phyloP scores from a whole-genome alignment of 805 yeast species.

The Metschnikowia gelsemii region DNA sequence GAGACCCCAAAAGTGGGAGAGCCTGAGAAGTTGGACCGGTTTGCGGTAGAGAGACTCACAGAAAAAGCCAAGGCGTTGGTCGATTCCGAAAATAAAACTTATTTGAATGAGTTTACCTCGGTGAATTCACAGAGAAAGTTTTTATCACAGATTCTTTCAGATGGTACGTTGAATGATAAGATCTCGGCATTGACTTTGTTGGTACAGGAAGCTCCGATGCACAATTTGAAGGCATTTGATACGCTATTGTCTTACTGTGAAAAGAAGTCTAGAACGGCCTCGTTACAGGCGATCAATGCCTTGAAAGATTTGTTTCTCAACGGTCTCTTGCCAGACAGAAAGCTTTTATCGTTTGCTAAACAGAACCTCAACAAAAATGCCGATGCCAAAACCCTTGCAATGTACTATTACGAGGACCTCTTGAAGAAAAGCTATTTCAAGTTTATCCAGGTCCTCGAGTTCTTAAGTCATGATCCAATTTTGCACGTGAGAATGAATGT shows the following conservation, averaged over 20 bases:
- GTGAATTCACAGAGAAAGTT: constrained; percentile 82
- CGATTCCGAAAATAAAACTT: constrained; percentile 67
- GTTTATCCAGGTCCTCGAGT: constrained; percentile 74
- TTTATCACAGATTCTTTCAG: constrained; percentile 79
- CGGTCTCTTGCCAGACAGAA: constrained; percentile 85
- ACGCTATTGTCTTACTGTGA: constrained; percentile 74
- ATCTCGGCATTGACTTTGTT: constrained; percentile 90
- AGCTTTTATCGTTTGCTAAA: constrained; percentile 74
- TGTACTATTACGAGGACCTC: constrained; percentile 87
- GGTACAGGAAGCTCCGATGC: constrained; percentile 93
- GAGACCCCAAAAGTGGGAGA: constrained; percentile 31
- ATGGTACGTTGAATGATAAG: constrained; percentile 94
- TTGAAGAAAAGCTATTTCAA: constrained; percentile 74
- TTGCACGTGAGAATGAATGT: constrained; percentile 80
- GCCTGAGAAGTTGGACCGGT: constrained; percentile 44
- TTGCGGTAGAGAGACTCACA: constrained; percentile 58
- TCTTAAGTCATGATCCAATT: constrained; percentile 85
- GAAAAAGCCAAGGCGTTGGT: constrained; percentile 66
- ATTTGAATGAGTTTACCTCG: constrained; percentile 70
- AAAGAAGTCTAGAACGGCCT: constrained; percentile 91
- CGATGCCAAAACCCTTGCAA: constrained; percentile 53
- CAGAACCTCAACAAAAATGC: constrained; percentile 51
- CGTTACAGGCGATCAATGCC: constrained; percentile 86
- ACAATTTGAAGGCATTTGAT: constrained; percentile 80
- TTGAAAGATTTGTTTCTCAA: constrained; percentile 82